Conservation (phyloP, 2,329 filamentous ascomycete species). For the Ophiosphaerella herpotricha region DNA sequence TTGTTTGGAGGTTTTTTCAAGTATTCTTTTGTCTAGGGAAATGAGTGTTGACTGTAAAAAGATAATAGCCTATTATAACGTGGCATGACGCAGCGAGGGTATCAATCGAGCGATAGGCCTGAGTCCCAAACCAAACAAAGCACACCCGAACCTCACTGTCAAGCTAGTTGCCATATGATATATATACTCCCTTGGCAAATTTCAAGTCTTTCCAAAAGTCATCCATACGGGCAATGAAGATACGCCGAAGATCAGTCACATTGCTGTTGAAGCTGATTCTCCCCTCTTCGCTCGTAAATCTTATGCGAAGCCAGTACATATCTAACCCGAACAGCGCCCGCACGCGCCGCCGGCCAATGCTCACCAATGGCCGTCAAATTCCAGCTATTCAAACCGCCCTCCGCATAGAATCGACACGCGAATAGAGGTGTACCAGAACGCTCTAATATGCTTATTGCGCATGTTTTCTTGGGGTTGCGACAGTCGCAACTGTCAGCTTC, state of each 20-base stretch:
- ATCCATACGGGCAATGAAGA: constrained; percentile 8
- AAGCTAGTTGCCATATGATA: constrained; percentile 5
- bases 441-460: constrained; percentile 11
- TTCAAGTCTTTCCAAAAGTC: constrained; percentile 11
- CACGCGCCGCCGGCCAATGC: constrained; percentile 3
- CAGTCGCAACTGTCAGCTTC: constrained; percentile 15
- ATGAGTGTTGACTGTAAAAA: no score
- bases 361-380: constrained; percentile 13
- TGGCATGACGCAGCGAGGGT: no score
- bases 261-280: constrained; percentile 9
- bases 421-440: constrained; percentile 8
- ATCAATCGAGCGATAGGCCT: neutral
- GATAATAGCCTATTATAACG: no score
- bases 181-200: constrained; percentile 2
- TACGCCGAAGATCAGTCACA: constrained; percentile 7
- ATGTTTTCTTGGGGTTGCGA: constrained; percentile 6
- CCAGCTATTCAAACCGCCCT: constrained; percentile 14
- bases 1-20: no score
- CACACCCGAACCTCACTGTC: neutral
- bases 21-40: no score
- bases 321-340: constrained; percentile 4
- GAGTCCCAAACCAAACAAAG: no score
- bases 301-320: constrained; percentile 12
- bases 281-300: constrained; percentile 7
- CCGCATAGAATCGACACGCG: constrained; percentile 11